phyloP scores from a whole-genome alignment of 169 alveolate species.

The Plasmodium falciparum region DNA sequence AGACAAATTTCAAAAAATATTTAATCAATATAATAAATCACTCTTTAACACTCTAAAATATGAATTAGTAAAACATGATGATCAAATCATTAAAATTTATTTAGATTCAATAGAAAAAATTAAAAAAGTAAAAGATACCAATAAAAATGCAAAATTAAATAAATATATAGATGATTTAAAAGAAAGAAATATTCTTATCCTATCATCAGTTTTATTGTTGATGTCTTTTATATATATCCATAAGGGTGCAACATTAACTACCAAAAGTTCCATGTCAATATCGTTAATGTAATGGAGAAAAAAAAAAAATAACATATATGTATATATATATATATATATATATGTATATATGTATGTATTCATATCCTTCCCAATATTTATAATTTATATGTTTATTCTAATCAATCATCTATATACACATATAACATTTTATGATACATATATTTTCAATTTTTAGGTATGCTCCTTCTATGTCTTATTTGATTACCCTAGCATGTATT shows the following conservation, averaged over 20 bases:
- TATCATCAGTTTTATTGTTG: conserved; percentile 43
- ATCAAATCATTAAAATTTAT: conserved; percentile 56
- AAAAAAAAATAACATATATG: background rate
- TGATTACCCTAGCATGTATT: conserved; percentile 64
- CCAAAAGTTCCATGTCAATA: conserved; percentile 56
- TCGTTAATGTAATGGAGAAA: conserved; percentile 34
- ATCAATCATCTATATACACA: background rate
- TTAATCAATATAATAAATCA: conserved; percentile 45
- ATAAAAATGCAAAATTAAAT: conserved; percentile 46
- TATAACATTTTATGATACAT: background rate
- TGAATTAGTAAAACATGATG: conserved; percentile 71
- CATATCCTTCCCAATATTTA: background rate
- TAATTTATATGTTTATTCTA: background rate
- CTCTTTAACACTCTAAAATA: conserved; percentile 39
- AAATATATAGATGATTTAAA: conserved; percentile 74
- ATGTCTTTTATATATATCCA: conserved; percentile 77
- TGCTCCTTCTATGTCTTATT: conserved; percentile 70
- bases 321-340: background rate
- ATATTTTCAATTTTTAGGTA: conserved; percentile 30
- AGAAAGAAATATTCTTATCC: conserved; percentile 61
- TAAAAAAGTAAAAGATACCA: conserved; percentile 17
- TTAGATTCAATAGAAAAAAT: conserved; percentile 53
- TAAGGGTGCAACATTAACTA: conserved; percentile 74
- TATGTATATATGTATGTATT: background rate
- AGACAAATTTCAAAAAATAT: conserved; percentile 33